Evolutionary conservation across 2,329 filamentous ascomycete species (phyloP), one percentile per base, ranked within the genome.

Genomic region (Amesomyces nigricolor): DNA sequence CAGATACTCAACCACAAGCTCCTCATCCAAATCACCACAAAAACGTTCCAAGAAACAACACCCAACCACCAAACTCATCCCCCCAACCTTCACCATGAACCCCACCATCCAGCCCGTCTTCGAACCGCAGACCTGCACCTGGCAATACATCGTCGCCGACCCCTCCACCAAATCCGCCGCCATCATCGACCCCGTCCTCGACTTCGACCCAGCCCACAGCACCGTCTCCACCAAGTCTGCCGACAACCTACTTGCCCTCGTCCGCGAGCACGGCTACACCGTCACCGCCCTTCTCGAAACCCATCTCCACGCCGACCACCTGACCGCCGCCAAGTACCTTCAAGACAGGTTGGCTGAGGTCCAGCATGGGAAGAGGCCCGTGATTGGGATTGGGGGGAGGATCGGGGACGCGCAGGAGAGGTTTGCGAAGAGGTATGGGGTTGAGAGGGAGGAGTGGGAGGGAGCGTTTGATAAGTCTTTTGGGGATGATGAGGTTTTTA

Each of bases 151-250:
- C 0, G 76, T 86, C 0, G 78, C 75, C 0, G 81, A 85, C 56
- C 75, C 78, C 0, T 57, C 63, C 0, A 81, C 78, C 0, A 66
- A 62, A 1, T 62, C 63, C 0, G 78, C 81, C 1, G 76, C 75
- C 53, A 79, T 86, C 51, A 85, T 87, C 60, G 83, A 86, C 60
- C 72, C 83, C 0, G 83, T 87, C 0, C 64, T 86, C 3, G 76
- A 86, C 65, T 85, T 76, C 56, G 76, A 83, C 48, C 72, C 74
- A 0, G 54, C 64, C 17, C 71, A 60, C 2, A 65, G 67, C 40
- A 51, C 58, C 2, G 72, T 86, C 57, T 72, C 68, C 4, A 85
- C 82, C 0, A 47, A 62, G 0, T 70, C 77, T 0, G 83, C 83
- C 2, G 80, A 86, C 55, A 51, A 55, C 0, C 59, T 87, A 0